Base-by-base conservation (phyloP, 495 filamentous ascomycete species). In the Bryoglossum gracile region DNA sequence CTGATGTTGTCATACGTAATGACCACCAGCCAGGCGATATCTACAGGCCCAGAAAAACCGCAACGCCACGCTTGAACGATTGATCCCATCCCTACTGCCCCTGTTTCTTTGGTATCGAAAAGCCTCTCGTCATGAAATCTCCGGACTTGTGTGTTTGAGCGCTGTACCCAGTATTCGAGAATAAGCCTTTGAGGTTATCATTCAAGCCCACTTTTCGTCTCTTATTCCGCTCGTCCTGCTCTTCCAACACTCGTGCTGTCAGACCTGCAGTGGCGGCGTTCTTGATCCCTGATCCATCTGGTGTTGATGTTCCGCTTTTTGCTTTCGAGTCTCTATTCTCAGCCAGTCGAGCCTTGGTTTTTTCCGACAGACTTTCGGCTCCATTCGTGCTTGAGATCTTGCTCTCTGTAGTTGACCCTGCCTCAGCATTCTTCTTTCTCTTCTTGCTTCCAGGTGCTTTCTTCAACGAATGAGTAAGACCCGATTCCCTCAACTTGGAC, bases 381-480 rank as follows among this genome's bases (percentile, higher is more conserved):
- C 36, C 28, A 30, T 34, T 30, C 14, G 23, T 22, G 5, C 46
- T 38, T 5, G 25, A 36, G 46, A 59, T 54, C 55, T 64, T 56
- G 52, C 66, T 51, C 13, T 35, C 25, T 22, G 50, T 26, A 16
- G 55, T 45, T 60, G 62, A n/a, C 48, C 59, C 50, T 60, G 50
- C 59, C 46, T 60, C 50, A 13, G 33, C 21, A 21, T 68, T 64
- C 63, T 74, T 73, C 56, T 76, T 74, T 53, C 80, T 70, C 71
- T 94, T 96, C 62, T 89, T 80, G 9, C 69, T 69, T 13, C 77
- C 78, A 1, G 76, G 63, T 0, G 72, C 78, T 60, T 94, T 95
- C 70, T 96, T 99, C 32, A 97, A 67, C 6, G 84, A 86, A 62
- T 99, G 92, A 14, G 91, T 78, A 2, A 96, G 71, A 3, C 86